phyloP scores from a whole-genome alignment of 129 eudicot species.

The Tanacetum coccineum region DNA sequence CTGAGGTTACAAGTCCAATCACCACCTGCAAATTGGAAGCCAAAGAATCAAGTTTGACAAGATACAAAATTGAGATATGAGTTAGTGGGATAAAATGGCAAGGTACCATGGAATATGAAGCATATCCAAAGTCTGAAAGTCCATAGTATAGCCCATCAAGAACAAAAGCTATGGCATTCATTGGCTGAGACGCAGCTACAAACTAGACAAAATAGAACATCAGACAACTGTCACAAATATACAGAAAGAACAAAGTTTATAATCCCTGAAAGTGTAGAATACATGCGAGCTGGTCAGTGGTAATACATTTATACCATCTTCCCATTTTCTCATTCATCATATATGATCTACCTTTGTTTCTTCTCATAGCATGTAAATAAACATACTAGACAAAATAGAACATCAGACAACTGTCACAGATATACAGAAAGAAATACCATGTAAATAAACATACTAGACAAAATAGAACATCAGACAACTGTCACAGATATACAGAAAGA shows the following conservation, averaged over 20 bases:
- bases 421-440: too few species aligned
- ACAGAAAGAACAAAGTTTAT: not conserved
- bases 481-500: too few species aligned
- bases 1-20: conserved; percentile 58
- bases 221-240: too few species aligned
- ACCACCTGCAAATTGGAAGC: conserved; percentile 40
- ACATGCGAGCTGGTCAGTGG: not conserved
- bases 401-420: too few species aligned
- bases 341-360: not conserved
- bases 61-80: not conserved
- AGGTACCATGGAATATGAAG: conserved; percentile 85
- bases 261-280: too few species aligned
- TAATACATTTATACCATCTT: not conserved
- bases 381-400: too few species aligned
- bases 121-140: conserved; percentile 82
- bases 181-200: conserved; percentile 89
- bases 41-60: not conserved
- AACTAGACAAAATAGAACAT: conserved; percentile 49
- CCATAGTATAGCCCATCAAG: conserved; percentile 96
- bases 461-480: not conserved
- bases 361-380: too few species aligned
- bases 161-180: conserved; percentile 95
- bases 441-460: conserved; percentile 74
- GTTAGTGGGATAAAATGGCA: not conserved
- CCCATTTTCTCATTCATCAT: too few species aligned